Conservation (phyloP, 768 basidiomycete genomes). For the Pleurotus sapidus region DNA sequence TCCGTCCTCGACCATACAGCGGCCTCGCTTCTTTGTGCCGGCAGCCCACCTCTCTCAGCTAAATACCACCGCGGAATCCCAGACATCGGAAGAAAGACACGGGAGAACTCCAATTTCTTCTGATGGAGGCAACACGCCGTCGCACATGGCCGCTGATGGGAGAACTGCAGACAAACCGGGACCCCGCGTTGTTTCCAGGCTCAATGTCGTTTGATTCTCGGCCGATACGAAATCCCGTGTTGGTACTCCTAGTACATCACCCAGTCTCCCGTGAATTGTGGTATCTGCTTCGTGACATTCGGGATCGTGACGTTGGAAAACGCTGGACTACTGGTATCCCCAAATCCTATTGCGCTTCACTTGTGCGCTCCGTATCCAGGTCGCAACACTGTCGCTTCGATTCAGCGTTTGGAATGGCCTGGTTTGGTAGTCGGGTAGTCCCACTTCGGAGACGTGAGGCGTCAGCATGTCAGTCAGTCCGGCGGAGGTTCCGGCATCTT, state of each 20-base stretch:
- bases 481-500: slow-evolving; percentile 35
- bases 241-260: slow-evolving; percentile 10
- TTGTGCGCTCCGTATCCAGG: slow-evolving; percentile 1
- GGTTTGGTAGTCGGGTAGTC: slow-evolving; percentile 13
- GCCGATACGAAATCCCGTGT: no score
- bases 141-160: slow-evolving; percentile 22
- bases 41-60: slow-evolving; percentile 27
- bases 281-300: not conserved
- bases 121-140: slow-evolving; percentile 56
- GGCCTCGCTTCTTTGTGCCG: slow-evolving; percentile 38
- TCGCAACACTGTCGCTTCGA: slow-evolving; percentile 1
- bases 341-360: not conserved
- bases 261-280: slow-evolving; percentile 22
- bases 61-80: slow-evolving; percentile 15
- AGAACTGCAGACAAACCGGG: slow-evolving; percentile 4
- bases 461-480: slow-evolving; percentile 24
- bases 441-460: slow-evolving; percentile 22
- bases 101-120: slow-evolving; percentile 58
- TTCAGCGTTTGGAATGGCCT: slow-evolving; percentile 11
- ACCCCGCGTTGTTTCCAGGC: not conserved
- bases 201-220: not conserved
- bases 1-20: slow-evolving; percentile 32
- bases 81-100: slow-evolving; percentile 23
- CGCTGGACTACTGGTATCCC: slow-evolving; percentile 5
- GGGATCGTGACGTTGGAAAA: not conserved